A percentile compares a stretch with the other conserved stretches of the same genome.
phyloP scores from a whole-genome alignment of 306 rosid species.

The Comarum palustre region DNA sequence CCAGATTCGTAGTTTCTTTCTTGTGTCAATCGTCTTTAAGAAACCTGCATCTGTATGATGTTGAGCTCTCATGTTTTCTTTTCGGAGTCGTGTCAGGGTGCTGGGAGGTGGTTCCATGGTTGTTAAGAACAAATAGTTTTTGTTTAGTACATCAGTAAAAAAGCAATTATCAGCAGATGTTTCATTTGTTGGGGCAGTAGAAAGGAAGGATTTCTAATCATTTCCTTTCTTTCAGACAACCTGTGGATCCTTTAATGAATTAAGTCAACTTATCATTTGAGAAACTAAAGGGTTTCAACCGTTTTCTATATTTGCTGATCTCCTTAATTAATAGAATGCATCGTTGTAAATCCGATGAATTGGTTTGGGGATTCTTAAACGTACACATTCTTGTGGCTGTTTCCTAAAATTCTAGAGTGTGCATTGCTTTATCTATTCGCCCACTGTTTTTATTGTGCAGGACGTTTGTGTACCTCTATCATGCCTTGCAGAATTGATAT shows the following conservation, averaged over 20 bases:
- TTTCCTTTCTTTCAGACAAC: neutral
- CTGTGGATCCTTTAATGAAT: neutral
- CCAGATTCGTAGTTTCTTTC: neutral
- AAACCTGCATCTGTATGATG: neutral
- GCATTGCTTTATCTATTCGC: neutral
- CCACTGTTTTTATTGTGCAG: conserved; percentile 36
- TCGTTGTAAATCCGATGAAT: neutral
- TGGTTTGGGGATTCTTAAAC: neutral
- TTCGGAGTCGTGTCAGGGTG: neutral
- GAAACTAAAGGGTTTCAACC: neutral
- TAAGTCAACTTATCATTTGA: neutral
- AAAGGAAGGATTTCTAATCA: neutral
- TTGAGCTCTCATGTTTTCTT: neutral
- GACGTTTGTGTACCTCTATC: conserved; percentile 96
- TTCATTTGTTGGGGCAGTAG: neutral
- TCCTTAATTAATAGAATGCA: neutral
- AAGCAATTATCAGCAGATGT: neutral
- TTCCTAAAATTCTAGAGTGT: neutral
- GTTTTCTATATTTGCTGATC: neutral
- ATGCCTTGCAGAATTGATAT: conserved; percentile 76
- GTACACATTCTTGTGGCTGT: conserved; percentile 1
- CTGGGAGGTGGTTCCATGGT: neutral
- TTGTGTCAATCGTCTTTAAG: neutral
- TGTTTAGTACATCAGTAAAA: neutral
- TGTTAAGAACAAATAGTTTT: neutral